Conservation (phyloP, 2,329 filamentous ascomycete genomes). For the Trichophyton simii region DNA sequence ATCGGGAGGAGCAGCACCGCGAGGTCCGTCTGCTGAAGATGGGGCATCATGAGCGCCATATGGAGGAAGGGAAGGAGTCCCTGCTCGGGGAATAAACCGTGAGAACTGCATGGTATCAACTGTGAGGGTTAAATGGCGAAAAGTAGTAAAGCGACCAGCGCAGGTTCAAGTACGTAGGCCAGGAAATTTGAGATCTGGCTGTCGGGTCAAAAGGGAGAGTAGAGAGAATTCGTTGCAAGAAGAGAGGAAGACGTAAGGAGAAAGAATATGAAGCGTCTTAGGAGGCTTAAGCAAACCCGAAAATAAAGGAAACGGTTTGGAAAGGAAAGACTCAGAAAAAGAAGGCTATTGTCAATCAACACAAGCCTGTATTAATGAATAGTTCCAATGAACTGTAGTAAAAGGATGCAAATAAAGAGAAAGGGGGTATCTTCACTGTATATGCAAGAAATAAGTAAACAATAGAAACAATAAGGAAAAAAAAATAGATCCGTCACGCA, state of each 20-base stretch:
- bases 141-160: constrained; percentile 4
- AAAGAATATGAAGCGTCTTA: not conserved
- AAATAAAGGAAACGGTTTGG: not conserved
- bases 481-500: not conserved
- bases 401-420: not conserved
- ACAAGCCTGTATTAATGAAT: not conserved
- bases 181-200: not conserved
- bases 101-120: constrained; percentile 22
- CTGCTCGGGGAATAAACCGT: constrained; percentile 15
- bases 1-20: constrained; percentile 44
- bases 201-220: not conserved
- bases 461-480: constrained; percentile 3
- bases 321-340: not conserved
- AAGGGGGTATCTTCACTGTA: not conserved
- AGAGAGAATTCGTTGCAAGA: no score
- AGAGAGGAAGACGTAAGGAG: not conserved
- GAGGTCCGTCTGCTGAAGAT: constrained; percentile 30
- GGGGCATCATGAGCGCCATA: constrained; percentile 34
- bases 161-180: not conserved
- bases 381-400: not conserved
- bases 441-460: not conserved
- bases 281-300: not conserved
- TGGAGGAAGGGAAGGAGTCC: constrained; percentile 21
- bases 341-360: not conserved
- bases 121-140: not conserved